These are phyloP conservation scores for Kregervanrija delftensis DNA, from an alignment of 805 yeast genomes.

Conservation along the genomic window DNA sequence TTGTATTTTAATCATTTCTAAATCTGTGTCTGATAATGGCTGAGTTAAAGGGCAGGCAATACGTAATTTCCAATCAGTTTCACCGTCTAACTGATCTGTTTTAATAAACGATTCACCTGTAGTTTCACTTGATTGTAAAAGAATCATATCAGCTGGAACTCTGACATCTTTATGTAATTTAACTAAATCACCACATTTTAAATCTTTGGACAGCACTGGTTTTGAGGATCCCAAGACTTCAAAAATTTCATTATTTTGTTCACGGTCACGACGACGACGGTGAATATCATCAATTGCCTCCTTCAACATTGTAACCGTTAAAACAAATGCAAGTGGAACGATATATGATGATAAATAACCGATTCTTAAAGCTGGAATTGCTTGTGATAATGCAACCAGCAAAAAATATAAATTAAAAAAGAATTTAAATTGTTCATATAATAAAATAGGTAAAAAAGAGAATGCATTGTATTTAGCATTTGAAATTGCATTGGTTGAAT, in stretches of 20 bases:
- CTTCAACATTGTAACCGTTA: slow-evolving; percentile 87
- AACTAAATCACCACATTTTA: slow-evolving; percentile 84
- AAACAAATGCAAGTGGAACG: slow-evolving; percentile 90
- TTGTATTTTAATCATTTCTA: slow-evolving; percentile 49
- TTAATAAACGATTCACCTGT: slow-evolving; percentile 88
- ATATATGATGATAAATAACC: slow-evolving; percentile 91
- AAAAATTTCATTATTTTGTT: slow-evolving; percentile 78
- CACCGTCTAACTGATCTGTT: slow-evolving; percentile 98
- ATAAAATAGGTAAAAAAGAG: slow-evolving; percentile 79
- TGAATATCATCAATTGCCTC: slow-evolving; percentile 93
- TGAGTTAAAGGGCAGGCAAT: slow-evolving; percentile 74
- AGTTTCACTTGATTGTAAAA: slow-evolving; percentile 74
- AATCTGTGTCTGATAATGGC: slow-evolving; percentile 36
- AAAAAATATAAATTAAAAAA: slow-evolving; percentile 90
- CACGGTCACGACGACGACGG: slow-evolving; percentile 83
- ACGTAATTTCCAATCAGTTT: slow-evolving; percentile 96
- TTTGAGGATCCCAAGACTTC: slow-evolving; percentile 50
- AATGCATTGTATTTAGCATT: slow-evolving; percentile 91
- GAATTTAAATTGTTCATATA: slow-evolving; percentile 95
- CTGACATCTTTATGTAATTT: slow-evolving; percentile 73
- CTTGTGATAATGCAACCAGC: slow-evolving; percentile 89
- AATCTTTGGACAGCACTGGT: slow-evolving; percentile 48
- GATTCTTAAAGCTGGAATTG: slow-evolving; percentile 79
- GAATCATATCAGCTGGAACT: slow-evolving; percentile 88
- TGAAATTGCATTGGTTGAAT: slow-evolving; percentile 72